A percentile compares a stretch with the other conserved stretches of the same genome.
phyloP scores from a whole-genome alignment of 2,329 filamentous ascomycete species.

The Periconia macrospinosa region DNA sequence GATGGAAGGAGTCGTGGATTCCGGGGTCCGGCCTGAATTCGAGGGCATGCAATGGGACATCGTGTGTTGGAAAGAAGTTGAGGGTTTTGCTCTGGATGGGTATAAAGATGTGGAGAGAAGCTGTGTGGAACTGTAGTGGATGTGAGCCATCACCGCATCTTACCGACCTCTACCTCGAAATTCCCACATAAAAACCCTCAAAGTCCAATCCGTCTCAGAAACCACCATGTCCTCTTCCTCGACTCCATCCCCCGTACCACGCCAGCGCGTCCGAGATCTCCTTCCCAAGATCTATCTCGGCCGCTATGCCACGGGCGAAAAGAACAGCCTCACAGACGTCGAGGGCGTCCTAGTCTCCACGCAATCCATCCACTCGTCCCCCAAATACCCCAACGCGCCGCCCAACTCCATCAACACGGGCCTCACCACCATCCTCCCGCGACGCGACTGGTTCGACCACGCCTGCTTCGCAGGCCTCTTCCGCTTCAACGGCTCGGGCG shows the following conservation, averaged over 20 bases:
- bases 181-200: too few relatives aligned
- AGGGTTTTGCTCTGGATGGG: too few relatives aligned
- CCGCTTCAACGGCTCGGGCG: constrained; percentile 66
- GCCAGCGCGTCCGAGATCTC: constrained; percentile 43
- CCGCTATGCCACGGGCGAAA: constrained; percentile 41
- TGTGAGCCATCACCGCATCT: too few relatives aligned
- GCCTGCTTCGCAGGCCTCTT: constrained; percentile 53
- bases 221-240: constrained; percentile 7
- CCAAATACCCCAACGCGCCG: constrained; percentile 28
- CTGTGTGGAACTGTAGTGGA: too few relatives aligned
- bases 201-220: neutral
- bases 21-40: too few relatives aligned
- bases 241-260: constrained; percentile 13
- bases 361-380: constrained; percentile 40
- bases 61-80: too few relatives aligned
- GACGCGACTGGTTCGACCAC: constrained; percentile 44
- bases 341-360: constrained; percentile 48
- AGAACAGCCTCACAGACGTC: constrained; percentile 50
- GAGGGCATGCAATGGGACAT: too few relatives aligned
- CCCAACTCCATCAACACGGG: constrained; percentile 45
- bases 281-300: constrained; percentile 43
- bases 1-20: too few relatives aligned
- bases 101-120: too few relatives aligned
- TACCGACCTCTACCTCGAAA: too few relatives aligned
- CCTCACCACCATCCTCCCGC: constrained; percentile 49